phyloP scores from a whole-genome alignment of 225 moss, liverwort and hornwort genomes.

The Bryum argenteum region DNA sequence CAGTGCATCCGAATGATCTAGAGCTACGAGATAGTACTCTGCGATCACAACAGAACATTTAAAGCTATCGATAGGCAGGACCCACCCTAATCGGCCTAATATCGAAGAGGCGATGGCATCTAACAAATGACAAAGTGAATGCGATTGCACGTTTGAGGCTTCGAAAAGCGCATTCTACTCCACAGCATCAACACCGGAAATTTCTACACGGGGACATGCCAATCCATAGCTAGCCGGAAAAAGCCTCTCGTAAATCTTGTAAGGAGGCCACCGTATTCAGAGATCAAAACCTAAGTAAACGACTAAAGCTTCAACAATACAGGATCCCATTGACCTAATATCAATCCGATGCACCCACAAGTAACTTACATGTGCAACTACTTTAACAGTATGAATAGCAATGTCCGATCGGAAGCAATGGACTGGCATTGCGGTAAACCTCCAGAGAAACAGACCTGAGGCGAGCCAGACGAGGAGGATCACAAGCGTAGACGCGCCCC shows the following conservation, averaged over 20 bases:
- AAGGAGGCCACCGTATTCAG: too few relatives aligned
- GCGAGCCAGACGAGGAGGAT: conserved; percentile 60
- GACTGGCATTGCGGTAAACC: background rate
- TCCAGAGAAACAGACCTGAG: conserved; percentile 38
- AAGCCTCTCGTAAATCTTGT: too few relatives aligned
- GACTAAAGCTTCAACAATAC: too few relatives aligned
- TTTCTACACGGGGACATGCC: too few relatives aligned
- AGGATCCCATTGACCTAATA: conserved; percentile 1
- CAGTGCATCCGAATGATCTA: background rate
- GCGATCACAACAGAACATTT: background rate
- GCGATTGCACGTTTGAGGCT: too few relatives aligned
- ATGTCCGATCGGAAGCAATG: background rate
- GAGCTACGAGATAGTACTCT: background rate
- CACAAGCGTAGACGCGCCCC: conserved; percentile 44
- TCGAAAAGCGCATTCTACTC: too few relatives aligned
- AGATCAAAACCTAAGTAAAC: too few relatives aligned
- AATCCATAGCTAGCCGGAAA: too few relatives aligned
- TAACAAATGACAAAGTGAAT: too few relatives aligned
- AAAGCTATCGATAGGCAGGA: background rate
- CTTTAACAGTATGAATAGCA: background rate
- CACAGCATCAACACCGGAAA: too few relatives aligned
- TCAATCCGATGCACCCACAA: background rate
- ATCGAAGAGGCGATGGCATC: background rate
- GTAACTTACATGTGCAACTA: background rate
- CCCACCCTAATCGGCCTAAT: background rate